phyloP scores from a whole-genome alignment of 257 asterid species.

The Anisodus tanguticus region DNA sequence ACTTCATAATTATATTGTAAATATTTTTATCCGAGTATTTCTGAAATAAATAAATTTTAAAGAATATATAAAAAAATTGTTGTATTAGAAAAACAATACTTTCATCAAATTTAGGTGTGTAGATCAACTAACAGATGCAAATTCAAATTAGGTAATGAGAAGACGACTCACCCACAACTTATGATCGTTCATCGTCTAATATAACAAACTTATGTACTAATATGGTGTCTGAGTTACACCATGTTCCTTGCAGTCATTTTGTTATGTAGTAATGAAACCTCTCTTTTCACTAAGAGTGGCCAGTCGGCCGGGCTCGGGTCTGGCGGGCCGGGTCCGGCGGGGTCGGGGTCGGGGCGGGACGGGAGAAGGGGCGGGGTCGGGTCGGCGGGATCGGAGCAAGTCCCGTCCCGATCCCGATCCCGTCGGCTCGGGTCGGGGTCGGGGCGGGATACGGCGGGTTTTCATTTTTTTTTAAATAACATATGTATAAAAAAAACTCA shows the following conservation, averaged over 20 bases:
- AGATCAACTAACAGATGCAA: background rate
- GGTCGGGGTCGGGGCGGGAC: too few relatives aligned
- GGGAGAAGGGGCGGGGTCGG: too few relatives aligned
- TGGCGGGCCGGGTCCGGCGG: too few relatives aligned
- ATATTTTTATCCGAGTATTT: background rate
- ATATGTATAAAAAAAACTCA: too few relatives aligned
- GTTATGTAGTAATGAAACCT: background rate
- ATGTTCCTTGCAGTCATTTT: background rate
- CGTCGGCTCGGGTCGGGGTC: too few relatives aligned
- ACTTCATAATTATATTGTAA: background rate
- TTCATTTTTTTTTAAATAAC: too few relatives aligned
- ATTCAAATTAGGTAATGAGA: constrained; percentile 4
- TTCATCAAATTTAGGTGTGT: background rate
- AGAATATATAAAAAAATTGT: background rate
- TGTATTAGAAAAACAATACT: too few relatives aligned
- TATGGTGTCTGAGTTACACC: background rate
- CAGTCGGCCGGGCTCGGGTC: too few relatives aligned
- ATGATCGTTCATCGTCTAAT: background rate
- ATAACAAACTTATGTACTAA: background rate
- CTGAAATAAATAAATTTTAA: background rate
- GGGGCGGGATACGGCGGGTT: too few relatives aligned
- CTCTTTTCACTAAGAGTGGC: too few relatives aligned
- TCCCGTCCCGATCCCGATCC: too few relatives aligned
- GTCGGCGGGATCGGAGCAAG: too few relatives aligned
- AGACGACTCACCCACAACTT: background rate